These are phyloP conservation scores for Fermentozyma sake DNA, from an alignment of 1,139 yeast species.

Conservation along the genomic window DNA sequence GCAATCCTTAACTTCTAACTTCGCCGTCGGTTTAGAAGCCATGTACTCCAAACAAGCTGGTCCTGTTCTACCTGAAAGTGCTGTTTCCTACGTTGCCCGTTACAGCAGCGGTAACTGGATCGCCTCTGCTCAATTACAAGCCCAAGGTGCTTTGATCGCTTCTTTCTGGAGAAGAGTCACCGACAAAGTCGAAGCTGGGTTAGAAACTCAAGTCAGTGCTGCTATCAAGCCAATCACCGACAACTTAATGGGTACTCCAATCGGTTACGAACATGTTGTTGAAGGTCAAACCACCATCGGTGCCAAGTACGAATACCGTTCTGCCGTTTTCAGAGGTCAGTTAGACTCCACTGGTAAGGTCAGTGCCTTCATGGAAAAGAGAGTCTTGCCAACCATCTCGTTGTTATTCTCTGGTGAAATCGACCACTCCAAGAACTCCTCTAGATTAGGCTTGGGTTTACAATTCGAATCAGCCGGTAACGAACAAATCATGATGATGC, in stretches of 20 bases:
- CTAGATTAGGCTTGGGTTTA: slow-evolving; percentile 88
- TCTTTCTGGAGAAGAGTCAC: slow-evolving; percentile 93
- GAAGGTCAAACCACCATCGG: slow-evolving; percentile 94
- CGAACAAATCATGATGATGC: slow-evolving; percentile 74
- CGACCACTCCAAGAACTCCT: slow-evolving; percentile 81
- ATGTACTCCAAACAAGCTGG: slow-evolving; percentile 80
- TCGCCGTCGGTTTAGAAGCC: slow-evolving; percentile 90
- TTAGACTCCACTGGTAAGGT: slow-evolving; percentile 90
- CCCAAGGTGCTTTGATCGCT: slow-evolving; percentile 84
- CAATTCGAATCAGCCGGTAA: slow-evolving; percentile 94
- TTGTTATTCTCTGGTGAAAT: slow-evolving; percentile 85
- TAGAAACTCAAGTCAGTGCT: slow-evolving; percentile 84
- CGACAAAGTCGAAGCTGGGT: slow-evolving; percentile 93
- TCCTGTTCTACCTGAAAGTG: slow-evolving; percentile 83
- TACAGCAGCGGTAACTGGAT: slow-evolving; percentile 87
- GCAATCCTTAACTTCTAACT: slow-evolving; percentile 80
- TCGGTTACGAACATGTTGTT: slow-evolving; percentile 73
- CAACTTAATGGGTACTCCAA: slow-evolving; percentile 77
- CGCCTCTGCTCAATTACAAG: slow-evolving; percentile 90
- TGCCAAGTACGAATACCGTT: slow-evolving; percentile 97
- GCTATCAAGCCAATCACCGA: slow-evolving; percentile 76
- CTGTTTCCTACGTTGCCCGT: slow-evolving; percentile 87
- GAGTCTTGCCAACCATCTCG: slow-evolving; percentile 88
- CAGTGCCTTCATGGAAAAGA: slow-evolving; percentile 85
- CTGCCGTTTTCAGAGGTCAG: slow-evolving; percentile 93